Conservation (phyloP, 2,329 filamentous ascomycete genomes). For the Metarhizium brunneum region DNA sequence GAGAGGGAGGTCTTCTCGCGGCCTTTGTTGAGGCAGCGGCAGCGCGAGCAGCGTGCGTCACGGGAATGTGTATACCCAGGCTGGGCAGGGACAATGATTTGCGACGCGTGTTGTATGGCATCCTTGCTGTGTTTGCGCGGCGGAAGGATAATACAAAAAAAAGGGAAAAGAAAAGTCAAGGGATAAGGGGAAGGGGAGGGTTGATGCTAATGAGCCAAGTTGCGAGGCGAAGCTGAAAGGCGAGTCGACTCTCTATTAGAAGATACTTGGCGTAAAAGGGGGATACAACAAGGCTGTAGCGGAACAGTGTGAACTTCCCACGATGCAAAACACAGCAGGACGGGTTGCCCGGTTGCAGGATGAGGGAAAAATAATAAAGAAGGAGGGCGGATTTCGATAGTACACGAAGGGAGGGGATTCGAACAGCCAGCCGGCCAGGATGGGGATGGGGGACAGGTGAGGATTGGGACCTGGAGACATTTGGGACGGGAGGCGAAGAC, state of each 20-base stretch:
- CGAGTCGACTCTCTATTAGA: background rate
- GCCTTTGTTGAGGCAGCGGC: conserved; percentile 28
- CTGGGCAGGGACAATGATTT: conserved; percentile 92
- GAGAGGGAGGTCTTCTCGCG: conserved; percentile 20
- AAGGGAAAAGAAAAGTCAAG: background rate
- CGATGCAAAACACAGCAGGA: background rate
- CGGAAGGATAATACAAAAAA: background rate
- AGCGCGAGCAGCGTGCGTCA: conserved; percentile 51
- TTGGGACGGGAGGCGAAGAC: conserved; percentile 9
- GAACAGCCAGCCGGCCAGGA: background rate
- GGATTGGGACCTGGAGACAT: conserved; percentile 8
- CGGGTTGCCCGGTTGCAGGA: background rate
- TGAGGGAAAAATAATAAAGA: background rate
- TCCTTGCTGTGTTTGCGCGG: conserved; percentile 25
- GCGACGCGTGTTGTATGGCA: conserved; percentile 94
- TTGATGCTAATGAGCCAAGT: background rate
- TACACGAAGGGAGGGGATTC: conserved; percentile 3
- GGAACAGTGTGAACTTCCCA: background rate
- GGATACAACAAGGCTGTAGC: conserved; percentile 1
- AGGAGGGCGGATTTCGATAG: background rate
- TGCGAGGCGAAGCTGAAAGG: conserved; percentile 8
- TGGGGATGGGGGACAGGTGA: conserved; percentile 7
- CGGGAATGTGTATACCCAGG: conserved; percentile 80
- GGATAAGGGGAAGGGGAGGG: background rate
- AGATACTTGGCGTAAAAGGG: conserved; percentile 6